Base-by-base conservation (phyloP, 352 stramenopile species). In the Phytophthora hibernalis region DNA sequence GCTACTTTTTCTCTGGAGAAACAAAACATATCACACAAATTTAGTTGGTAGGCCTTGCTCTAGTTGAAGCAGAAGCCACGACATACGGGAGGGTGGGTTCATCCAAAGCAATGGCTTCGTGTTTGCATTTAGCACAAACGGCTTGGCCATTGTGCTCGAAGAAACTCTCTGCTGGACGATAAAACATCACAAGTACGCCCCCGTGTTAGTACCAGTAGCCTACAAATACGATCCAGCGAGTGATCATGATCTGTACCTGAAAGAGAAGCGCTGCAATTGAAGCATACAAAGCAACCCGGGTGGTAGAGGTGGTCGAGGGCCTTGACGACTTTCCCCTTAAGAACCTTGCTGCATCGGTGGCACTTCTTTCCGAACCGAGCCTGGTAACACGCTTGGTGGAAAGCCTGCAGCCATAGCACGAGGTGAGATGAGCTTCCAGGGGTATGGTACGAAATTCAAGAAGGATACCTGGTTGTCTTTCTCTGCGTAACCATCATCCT, bases 311-410 rank as follows among this genome's bases (percentile, higher is more conserved):
- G 89, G 65, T 95, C 84, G 20, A 95, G 66, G 12, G 86, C 86
- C 65, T 95, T 95, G 49, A 95, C 85, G 26, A 93, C 86, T 70
- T 95, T 95, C 70, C 86, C 86, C 56, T 92, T 92, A 38, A 95
- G 74, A 40, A 87, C 74, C 79, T 92, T 84, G 26, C 79, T 76
- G 73, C 86, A 95, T 10, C 86, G 82, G 43, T 86, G 87, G 62
- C 86, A 95, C 43, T 84, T 87, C 67, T 95, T 95, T 57, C 86
- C 85, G 53, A 89, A 95, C 21, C 85, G 83, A 22, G 67, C 70
- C 45, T 95, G 83, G 63, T 93, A 95, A 50, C 86, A 95, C 7
- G 73, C 68, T 76, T 93, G 86, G 57, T 95, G 86, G 57, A 91
- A 95, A 0, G 86, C 85, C 81, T 91, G 20, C 8, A 54, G 30